Percentiles rank a stretch among this genome's conserved stretches.
Evolutionary conservation across 2,329 filamentous ascomycete species (phyloP).

Genomic region (Colletotrichum chrysophilum): DNA sequence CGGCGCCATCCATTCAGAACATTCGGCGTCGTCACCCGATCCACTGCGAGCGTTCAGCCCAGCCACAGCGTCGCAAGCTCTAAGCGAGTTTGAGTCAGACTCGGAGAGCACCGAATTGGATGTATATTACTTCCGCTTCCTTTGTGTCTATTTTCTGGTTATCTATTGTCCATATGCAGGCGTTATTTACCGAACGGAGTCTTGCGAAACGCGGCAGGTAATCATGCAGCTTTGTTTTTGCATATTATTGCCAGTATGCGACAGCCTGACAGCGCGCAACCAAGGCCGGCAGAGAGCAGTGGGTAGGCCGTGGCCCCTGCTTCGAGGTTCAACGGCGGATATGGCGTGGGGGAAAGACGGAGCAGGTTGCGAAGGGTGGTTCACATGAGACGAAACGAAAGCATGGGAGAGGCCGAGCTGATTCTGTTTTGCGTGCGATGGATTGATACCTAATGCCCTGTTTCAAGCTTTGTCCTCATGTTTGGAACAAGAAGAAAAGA

Average conservation of each 20-base stretch:
- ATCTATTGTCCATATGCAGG: conserved; percentile 21
- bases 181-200: conserved; percentile 1
- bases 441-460: conserved; percentile 13
- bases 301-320: background rate
- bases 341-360: background rate
- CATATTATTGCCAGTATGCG: background rate
- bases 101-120: background rate
- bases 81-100: background rate
- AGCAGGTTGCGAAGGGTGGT: conserved; percentile 1
- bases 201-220: background rate
- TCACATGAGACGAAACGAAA: conserved; percentile 17
- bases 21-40: background rate
- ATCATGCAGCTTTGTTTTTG: background rate
- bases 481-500: conserved; percentile 3
- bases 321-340: background rate
- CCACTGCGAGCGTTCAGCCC: background rate
- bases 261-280: background rate
- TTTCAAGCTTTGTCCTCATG: conserved; percentile 14
- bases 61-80: background rate
- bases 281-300: background rate
- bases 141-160: conserved; percentile 15
- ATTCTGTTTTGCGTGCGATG: conserved; percentile 9
- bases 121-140: conserved; percentile 11
- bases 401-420: conserved; percentile 6
- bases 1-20: background rate